Evolutionary conservation across 1,139 yeast genomes (phyloP).

Genomic region (Debaryomycetaceae sp.): DNA sequence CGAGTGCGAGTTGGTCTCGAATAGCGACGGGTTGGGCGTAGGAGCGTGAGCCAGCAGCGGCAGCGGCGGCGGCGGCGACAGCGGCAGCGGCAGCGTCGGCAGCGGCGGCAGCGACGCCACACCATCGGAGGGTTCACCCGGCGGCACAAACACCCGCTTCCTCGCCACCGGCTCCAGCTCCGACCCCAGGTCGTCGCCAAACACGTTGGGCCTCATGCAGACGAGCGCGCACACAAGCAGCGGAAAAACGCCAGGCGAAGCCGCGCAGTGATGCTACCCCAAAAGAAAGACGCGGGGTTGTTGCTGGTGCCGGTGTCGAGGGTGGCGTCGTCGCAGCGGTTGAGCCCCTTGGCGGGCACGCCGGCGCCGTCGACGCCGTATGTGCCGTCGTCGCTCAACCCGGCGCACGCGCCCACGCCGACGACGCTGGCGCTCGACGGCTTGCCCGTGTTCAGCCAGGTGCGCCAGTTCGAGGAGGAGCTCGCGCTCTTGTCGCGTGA

Average conservation of each 20-base stretch:
- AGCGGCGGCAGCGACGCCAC: too few species aligned
- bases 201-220: too few species aligned
- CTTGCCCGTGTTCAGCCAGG: slow-evolving; percentile 26
- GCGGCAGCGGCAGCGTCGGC: too few species aligned
- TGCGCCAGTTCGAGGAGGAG: slow-evolving; percentile 23
- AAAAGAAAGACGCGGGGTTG: slow-evolving; percentile 13
- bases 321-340: slow-evolving; percentile 29
- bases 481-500: slow-evolving; percentile 24
- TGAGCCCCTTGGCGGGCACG: slow-evolving; percentile 23
- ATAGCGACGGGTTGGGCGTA: slow-evolving; percentile 12
- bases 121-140: too few species aligned
- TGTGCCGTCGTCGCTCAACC: slow-evolving; percentile 33
- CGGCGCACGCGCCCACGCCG: slow-evolving; percentile 18
- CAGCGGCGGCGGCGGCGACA: too few species aligned
- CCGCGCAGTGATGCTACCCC: slow-evolving; percentile 12
- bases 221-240: too few species aligned
- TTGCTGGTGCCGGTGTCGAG: slow-evolving; percentile 33
- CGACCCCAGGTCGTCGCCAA: too few species aligned
- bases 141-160: too few species aligned
- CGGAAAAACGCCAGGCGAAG: too few species aligned
- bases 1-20: slow-evolving; percentile 16
- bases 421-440: slow-evolving; percentile 24
- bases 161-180: too few species aligned
- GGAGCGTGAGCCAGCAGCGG: slow-evolving; percentile 2
- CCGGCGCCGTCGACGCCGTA: slow-evolving; percentile 31